Conservation (phyloP, 352 stramenopile species). For the Globisporangium nagaii region DNA sequence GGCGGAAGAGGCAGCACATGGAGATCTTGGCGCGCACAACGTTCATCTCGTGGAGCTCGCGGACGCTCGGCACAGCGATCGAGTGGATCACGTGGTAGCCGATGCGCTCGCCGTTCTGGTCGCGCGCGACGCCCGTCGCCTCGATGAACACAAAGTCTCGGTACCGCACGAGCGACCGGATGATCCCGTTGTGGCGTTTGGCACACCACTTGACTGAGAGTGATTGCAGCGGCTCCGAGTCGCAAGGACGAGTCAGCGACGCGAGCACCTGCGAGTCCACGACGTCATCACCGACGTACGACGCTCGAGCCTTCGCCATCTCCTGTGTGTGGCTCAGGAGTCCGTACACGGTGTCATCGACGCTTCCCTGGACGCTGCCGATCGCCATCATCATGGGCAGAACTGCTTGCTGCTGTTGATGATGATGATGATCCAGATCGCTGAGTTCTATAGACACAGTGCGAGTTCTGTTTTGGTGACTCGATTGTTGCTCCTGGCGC, state of each 20-base stretch:
- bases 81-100: conserved; percentile 55
- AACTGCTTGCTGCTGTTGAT: not conserved
- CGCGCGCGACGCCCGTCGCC: conserved; percentile 27
- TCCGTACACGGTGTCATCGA: conserved; percentile 39
- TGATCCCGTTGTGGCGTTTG: no score
- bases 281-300: conserved; percentile 47
- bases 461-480: not conserved
- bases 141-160: conserved; percentile 57
- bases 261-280: conserved; percentile 40
- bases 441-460: not conserved
- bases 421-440: not conserved
- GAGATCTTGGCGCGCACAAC: conserved; percentile 10
- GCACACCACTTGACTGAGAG: conserved; percentile 19
- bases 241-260: conserved; percentile 24
- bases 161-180: conserved; percentile 38
- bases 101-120: conserved; percentile 30
- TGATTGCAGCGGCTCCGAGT: conserved; percentile 31
- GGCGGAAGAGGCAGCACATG: conserved; percentile 6
- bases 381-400: conserved; percentile 9
- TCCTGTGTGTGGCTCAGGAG: conserved; percentile 20
- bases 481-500: not conserved
- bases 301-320: conserved; percentile 29
- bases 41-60: conserved; percentile 5
- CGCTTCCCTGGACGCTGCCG: conserved; percentile 20
- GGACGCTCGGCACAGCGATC: not conserved